These are phyloP conservation scores for Trichophyton verrucosum DNA, from an alignment of 2,329 filamentous ascomycete species.

Conservation along the genomic window DNA sequence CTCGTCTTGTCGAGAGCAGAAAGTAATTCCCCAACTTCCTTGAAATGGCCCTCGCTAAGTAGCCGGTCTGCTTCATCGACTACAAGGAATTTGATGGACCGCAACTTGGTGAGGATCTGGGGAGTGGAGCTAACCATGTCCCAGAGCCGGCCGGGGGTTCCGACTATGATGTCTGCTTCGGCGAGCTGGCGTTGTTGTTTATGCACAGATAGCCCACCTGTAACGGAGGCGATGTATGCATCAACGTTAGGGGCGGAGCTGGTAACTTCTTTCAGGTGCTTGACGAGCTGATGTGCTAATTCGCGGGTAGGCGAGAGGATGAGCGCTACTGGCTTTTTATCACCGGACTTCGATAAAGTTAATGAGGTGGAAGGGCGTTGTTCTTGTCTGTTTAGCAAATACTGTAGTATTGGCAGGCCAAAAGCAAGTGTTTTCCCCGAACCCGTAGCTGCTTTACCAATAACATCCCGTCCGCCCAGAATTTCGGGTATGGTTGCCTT, in stretches of 20 bases:
- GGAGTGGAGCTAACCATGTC: conserved; percentile 72
- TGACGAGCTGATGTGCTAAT: conserved; percentile 77
- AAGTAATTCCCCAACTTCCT: conserved; percentile 82
- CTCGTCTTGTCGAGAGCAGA: conserved; percentile 59
- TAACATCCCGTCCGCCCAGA: conserved; percentile 71
- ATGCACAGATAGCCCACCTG: conserved; percentile 82
- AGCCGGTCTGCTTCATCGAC: conserved; percentile 90
- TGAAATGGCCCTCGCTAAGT: conserved; percentile 85
- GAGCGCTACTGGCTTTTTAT: conserved; percentile 52
- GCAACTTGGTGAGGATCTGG: conserved; percentile 57
- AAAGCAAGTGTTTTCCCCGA: conserved; percentile 96
- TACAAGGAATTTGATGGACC: conserved; percentile 66
- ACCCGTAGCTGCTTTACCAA: conserved; percentile 91
- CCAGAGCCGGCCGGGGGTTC: conserved; percentile 85
- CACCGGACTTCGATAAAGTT: conserved; percentile 21
- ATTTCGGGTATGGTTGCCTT: conserved; percentile 67
- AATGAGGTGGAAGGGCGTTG: conserved; percentile 11
- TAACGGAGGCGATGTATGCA: conserved; percentile 65
- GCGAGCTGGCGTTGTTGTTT: conserved; percentile 82
- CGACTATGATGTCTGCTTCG: conserved; percentile 83
- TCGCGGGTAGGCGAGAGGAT: conserved; percentile 88
- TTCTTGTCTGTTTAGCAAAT: conserved; percentile 51
- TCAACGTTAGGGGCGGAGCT: conserved; percentile 49
- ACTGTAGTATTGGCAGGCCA: conserved; percentile 81
- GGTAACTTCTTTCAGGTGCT: conserved; percentile 68